Percentiles rank a stretch among this genome's conserved stretches.
phyloP scores from a whole-genome alignment of 2,329 filamentous ascomycete genomes.

The Colletotrichum sp. region DNA sequence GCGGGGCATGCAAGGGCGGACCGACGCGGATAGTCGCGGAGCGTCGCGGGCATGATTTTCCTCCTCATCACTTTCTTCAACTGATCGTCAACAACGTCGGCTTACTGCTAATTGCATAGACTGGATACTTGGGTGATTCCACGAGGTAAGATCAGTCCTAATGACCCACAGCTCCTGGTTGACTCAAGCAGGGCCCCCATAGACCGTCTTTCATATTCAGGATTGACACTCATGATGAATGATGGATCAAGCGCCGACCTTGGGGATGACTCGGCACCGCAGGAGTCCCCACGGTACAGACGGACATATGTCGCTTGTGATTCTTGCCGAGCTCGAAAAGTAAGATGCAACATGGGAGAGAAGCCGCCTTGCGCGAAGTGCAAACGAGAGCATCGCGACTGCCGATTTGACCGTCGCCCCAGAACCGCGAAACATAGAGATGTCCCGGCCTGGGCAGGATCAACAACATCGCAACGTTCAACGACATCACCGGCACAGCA shows the following conservation, averaged over 20 bases:
- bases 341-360: conserved; percentile 15
- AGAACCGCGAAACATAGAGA: conserved; percentile 13
- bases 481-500: not conserved
- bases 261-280: not conserved
- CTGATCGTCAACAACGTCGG: not conserved
- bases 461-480: not conserved
- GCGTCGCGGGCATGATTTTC: not conserved
- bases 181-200: not conserved
- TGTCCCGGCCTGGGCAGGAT: not conserved
- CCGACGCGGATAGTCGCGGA: conserved; percentile 12
- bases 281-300: not conserved
- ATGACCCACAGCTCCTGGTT: not conserved
- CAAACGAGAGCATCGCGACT: conserved; percentile 17
- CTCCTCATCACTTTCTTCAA: not conserved
- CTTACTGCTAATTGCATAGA: not conserved
- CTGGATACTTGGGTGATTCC: not conserved
- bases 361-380: conserved; percentile 20
- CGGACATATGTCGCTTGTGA: conserved; percentile 18
- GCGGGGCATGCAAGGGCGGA: not conserved
- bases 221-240: not conserved
- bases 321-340: conserved; percentile 16
- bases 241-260: not conserved
- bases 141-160: not conserved
- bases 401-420: conserved; percentile 4
- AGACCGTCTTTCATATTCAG: not conserved